Base-by-base conservation (phyloP, 1,284 basidiomycete genomes). In the Fistulina hepatica region DNA sequence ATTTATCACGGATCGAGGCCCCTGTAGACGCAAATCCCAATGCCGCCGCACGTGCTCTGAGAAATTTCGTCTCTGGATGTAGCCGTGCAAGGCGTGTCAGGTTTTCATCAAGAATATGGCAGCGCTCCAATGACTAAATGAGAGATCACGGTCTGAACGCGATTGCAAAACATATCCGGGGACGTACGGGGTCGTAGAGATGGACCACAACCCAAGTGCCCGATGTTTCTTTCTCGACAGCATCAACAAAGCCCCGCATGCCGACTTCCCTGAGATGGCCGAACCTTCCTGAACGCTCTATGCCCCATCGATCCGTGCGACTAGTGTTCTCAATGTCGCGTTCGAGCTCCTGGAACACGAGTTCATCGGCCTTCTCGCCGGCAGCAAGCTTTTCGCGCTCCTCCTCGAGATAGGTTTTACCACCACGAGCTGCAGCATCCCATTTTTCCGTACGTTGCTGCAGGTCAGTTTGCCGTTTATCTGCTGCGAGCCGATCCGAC, bases 231-330 rank as follows among this genome's bases (percentile, higher is more conserved):
- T 70, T 63, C 53, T 90, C 86, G 4, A 91, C 75, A 2, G 86
- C 82, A 36, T 64, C 61, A 37, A 90, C 64, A 50, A 80, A 91
- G 17, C 81, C 80, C 42, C 72, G 66, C 44, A 74, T 58, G 0
- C 83, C 85, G 4, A 91, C 81, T 54, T 91, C 86, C 31, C 86
- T 61, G 46, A 91, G 52, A 56, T 90, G 82, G 1, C 88, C 86
- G 58, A 88, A 90, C 42, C 63, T 57, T 1, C 78, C 75, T 41
- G 67, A 61, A 48, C 64, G 64, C 37, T 55, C 15, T 55, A 21
- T 62, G 54, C 2, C 71, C 72, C 48, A 51, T 70, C 67, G 32
- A 50, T 54, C 23, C 49, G 51, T 33, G 52, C 51, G 31, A 46
- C 49, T 41, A 50, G 44, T 44, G 42, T 51, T 57, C 41, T 12